Conservation (phyloP, 2,329 filamentous ascomycete species). For the Ascochyta viciae-villosae region DNA sequence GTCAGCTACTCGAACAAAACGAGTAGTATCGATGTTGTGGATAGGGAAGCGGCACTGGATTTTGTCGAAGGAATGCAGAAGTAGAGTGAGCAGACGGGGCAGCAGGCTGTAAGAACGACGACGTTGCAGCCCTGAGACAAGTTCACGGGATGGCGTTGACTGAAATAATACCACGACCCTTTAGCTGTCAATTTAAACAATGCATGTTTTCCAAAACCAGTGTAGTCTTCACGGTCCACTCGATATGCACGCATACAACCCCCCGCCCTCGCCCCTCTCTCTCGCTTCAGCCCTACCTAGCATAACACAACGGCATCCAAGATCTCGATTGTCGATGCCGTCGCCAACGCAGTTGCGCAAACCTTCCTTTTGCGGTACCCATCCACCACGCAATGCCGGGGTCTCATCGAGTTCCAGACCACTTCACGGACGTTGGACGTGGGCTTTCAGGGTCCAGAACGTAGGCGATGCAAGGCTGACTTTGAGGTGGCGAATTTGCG, state of each 20-base stretch:
- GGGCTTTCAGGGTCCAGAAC: background rate
- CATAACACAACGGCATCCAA: background rate
- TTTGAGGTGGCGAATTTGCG: too few species aligned
- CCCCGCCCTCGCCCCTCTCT: background rate
- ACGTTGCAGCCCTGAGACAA: background rate
- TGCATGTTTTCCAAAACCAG: too few species aligned
- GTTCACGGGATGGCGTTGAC: background rate
- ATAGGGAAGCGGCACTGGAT: slow-evolving; percentile 82
- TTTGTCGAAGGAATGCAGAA: slow-evolving; percentile 88
- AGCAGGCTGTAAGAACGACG: too few species aligned
- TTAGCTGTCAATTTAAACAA: too few species aligned
- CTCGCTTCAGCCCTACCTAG: background rate
- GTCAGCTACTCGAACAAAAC: slow-evolving; percentile 93
- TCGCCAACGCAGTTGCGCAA: background rate
- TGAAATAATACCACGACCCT: slow-evolving; percentile 1
- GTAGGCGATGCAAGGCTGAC: too few species aligned
- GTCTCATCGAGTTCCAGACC: background rate
- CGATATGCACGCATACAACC: background rate
- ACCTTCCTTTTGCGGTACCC: background rate
- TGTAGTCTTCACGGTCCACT: too few species aligned
- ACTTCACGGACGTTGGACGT: background rate
- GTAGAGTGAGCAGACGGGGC: slow-evolving; percentile 3
- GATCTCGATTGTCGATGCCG: background rate
- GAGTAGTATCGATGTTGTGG: slow-evolving; percentile 90
- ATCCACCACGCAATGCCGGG: background rate